Conservation (phyloP, 352 stramenopile genomes). For the Phytophthora citricola region DNA sequence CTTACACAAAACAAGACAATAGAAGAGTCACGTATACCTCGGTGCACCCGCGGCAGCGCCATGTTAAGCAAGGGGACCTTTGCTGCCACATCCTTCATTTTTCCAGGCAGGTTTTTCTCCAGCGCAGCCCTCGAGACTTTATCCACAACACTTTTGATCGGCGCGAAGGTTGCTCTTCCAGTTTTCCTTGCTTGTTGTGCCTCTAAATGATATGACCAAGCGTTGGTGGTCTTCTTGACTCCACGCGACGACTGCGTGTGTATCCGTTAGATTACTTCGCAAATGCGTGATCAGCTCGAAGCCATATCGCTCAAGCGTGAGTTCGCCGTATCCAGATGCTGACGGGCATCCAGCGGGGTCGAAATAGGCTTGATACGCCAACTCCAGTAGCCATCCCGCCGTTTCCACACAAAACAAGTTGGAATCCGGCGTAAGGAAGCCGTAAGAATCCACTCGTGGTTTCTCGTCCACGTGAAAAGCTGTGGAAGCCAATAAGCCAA, state of each 20-base stretch:
- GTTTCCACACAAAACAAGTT: conserved; percentile 91
- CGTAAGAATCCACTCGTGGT: conserved; percentile 64
- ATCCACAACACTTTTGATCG: conserved; percentile 83
- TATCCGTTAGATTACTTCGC: conserved; percentile 76
- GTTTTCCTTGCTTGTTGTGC: conserved; percentile 87
- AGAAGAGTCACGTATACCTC: conserved; percentile 46
- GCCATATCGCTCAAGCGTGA: conserved; percentile 70
- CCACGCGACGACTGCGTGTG: conserved; percentile 70
- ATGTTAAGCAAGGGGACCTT: conserved; percentile 87
- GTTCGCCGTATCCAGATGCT: conserved; percentile 79
- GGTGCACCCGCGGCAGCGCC: conserved; percentile 83
- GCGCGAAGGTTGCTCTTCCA: conserved; percentile 91
- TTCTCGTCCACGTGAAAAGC: conserved; percentile 78
- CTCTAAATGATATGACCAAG: conserved; percentile 87
- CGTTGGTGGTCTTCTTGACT: conserved; percentile 61
- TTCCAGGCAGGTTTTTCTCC: conserved; percentile 67
- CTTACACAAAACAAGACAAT: not conserved
- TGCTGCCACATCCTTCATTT: conserved; percentile 64
- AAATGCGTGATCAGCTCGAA: conserved; percentile 90
- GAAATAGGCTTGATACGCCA: conserved; percentile 90
- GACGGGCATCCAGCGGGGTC: conserved; percentile 79
- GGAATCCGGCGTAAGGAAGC: conserved; percentile 69
- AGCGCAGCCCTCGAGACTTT: conserved; percentile 65
- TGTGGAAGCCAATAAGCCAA: conserved; percentile 65
- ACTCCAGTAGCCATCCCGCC: conserved; percentile 78